phyloP scores from a whole-genome alignment of 2,329 filamentous ascomycete genomes.

The Ophiostoma sp. region DNA sequence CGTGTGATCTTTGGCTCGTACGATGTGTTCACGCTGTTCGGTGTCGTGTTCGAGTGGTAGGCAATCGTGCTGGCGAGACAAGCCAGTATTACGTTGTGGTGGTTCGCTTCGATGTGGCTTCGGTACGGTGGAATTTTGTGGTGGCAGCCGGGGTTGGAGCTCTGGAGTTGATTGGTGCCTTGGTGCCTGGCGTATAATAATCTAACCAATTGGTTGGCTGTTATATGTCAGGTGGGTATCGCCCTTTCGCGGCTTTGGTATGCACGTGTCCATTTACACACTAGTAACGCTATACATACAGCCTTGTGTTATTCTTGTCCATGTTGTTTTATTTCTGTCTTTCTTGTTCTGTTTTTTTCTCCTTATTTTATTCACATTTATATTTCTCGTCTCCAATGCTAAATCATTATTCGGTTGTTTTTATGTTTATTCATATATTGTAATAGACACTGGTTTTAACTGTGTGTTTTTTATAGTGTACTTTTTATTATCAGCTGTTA shows the following conservation, averaged over 20 bases:
- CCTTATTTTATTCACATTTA: too few species aligned
- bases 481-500: too few species aligned
- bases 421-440: too few species aligned
- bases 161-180: slow-evolving; percentile 14
- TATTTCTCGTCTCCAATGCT: too few species aligned
- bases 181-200: slow-evolving; percentile 14
- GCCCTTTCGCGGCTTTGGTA: neutral
- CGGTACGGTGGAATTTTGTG: slow-evolving; percentile 9
- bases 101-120: slow-evolving; percentile 1
- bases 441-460: too few species aligned
- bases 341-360: too few species aligned
- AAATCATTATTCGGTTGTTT: too few species aligned
- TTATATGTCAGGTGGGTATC: slow-evolving; percentile 13
- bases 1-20: neutral
- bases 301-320: neutral
- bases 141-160: neutral
- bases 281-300: neutral
- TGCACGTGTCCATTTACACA: neutral
- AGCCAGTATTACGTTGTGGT: neutral
- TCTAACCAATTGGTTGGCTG: slow-evolving; percentile 18
- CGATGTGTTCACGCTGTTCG: neutral
- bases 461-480: too few species aligned
- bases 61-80: neutral
- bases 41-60: neutral
- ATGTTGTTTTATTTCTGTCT: too few species aligned